Base-by-base conservation (phyloP, 805 yeast genomes). In the Saccharomycodes ludwigii region DNA sequence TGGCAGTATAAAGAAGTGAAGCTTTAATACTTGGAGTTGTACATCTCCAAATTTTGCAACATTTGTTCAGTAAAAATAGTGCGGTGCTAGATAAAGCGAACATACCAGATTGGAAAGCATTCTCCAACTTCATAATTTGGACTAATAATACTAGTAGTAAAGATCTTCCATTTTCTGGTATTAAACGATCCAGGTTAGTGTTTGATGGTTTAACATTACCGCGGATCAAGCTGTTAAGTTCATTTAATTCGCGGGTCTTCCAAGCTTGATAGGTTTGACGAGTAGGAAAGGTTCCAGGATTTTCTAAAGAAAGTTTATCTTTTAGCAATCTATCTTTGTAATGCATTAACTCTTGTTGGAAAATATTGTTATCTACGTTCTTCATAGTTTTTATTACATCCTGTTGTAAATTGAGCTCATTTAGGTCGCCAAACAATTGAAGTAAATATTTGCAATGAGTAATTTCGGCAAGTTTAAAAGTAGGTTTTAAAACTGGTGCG, bases 31-130 rank as follows among this genome's bases (percentile, higher is more conserved):
- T 56, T 5, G 48, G 50, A 36, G 65, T 41, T 24, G 47, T 66
- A 4, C 77, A 49, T 35, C 79, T 56, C 91, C 91, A 80, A 32
- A 68, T 58, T 24, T 57, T 61, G 5, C 71, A 56, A 33, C 71
- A 67, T 11, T 60, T 48, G 1, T 46, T 50, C 3, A 77, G 42
- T 9, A 77, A 48, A 27, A 58, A 61, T 6, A 53, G 47, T 1
- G 70, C 57, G 12, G 60, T 48, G 37, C 67, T 68, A 1, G 73
- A 55, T n/a, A 66, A 40, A 9, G 29, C 37, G n/a, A 44, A 28
- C 23, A 15, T 13, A 7, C 32, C 23, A 2, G 27, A 19, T n/a
- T n/a, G n/a, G n/a, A n/a, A n/a, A 4, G 38, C 28, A 8, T 27
- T 33, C n/a, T 65, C 73, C n/a, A 50, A 41, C 18, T 56, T 56